Evolutionary conservation across 2,329 filamentous ascomycete species (phyloP), one percentile per base, ranked within the genome.

Genomic region (Tolypocladium pustulatum): DNA sequence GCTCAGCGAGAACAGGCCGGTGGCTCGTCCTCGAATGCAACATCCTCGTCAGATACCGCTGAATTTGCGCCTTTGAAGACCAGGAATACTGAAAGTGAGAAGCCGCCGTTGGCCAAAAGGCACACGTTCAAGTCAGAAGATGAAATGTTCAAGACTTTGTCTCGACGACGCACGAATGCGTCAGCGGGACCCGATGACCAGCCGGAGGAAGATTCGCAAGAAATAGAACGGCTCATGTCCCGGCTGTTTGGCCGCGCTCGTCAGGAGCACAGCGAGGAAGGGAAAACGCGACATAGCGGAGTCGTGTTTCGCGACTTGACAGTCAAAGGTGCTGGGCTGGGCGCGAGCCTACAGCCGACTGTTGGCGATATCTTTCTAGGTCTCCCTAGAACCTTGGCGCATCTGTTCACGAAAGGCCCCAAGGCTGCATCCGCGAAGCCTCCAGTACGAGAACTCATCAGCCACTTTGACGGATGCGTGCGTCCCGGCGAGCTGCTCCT

Each of bases 241-340:
- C 82, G 82, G 3, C 88, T 90, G 80, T 90, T 90, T 65, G 87
- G 87, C 7, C 74, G 77, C 38, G 81, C 81, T 25, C 78, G 87
- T 7, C 85, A 87, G 63, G 78, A 81, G 52, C 75, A 82, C n/a
- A 87, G 84, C 0, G 82, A 89, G 61, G 86, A 88, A 61, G 86
- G 88, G 64, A 83, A 88, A 67, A 87, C 85, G 0, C 76, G 86
- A 27, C 87, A 90, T 67, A 77, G 82, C 32, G 88, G 88, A 38
- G 83, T 91, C 15, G 73, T 89, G 6, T 91, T 88, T 75, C 85
- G 85, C 54, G 77, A 86, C 57, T 72, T 91, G 34, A 89, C 84
- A 0, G 87, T 91, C 22, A 87, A 84, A 58, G 88, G 88, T 0
- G 79, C 84, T 58, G 88, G 88, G 0, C 73, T 89, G 0, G 86